A percentile compares a stretch with the other conserved stretches of the same genome.
Evolutionary conservation across 106 monocot genomes (phyloP).

Genomic region (Acorus calamus): DNA sequence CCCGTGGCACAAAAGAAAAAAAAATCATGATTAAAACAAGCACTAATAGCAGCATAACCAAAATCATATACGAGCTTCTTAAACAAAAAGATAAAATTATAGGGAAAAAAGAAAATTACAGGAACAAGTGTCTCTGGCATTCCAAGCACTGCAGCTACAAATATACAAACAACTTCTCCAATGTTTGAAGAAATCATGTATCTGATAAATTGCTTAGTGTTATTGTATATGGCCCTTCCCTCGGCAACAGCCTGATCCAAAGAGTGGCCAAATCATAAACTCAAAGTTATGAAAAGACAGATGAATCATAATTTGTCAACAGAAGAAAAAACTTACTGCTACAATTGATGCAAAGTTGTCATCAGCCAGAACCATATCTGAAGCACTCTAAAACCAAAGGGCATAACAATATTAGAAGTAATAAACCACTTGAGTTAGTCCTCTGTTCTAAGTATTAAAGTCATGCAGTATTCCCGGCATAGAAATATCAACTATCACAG

Average conservation of each 20-base stretch:
- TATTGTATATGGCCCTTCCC: slow-evolving; percentile 98
- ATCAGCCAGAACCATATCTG: slow-evolving; percentile 98
- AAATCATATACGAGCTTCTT: background rate
- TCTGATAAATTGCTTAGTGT: slow-evolving; percentile 97
- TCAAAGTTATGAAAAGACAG: background rate
- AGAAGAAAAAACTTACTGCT: slow-evolving; percentile 44
- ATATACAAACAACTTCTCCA: slow-evolving; percentile 99
- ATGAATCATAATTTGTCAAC: background rate
- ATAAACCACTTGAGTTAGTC: no score
- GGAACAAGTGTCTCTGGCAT: slow-evolving; percentile 98
- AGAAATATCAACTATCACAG: no score
- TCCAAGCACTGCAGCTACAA: slow-evolving; percentile 96
- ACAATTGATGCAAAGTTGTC: slow-evolving; percentile 99
- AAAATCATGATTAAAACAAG: no score
- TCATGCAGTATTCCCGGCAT: no score
- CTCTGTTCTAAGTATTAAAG: no score
- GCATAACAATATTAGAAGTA: background rate
- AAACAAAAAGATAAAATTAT: background rate
- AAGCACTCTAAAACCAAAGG: slow-evolving; percentile 71
- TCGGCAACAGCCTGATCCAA: slow-evolving; percentile 87
- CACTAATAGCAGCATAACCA: background rate
- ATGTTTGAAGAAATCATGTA: slow-evolving; percentile 99
- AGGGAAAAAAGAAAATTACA: slow-evolving; percentile 28
- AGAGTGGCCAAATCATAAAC: background rate
- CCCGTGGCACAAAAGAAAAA: no score